Evolutionary conservation across 306 rosid species (phyloP).

Genomic region (Fagus crenata): DNA sequence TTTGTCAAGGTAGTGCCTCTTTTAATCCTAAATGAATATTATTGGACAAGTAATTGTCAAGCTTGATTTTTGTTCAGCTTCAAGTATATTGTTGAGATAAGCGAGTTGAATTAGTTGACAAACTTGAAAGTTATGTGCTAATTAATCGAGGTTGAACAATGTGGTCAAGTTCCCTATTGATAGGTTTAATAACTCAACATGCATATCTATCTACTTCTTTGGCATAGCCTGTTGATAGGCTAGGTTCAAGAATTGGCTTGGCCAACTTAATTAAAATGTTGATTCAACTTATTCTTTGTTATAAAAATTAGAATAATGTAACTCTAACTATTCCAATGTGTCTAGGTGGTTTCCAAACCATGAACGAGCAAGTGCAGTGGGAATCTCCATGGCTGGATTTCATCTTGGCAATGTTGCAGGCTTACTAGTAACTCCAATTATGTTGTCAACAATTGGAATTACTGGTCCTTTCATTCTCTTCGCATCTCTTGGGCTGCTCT

Average conservation of each 20-base stretch:
- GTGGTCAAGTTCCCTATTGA: neutral
- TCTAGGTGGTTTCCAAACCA: slow-evolving; percentile 87
- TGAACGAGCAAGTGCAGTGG: slow-evolving; percentile 91
- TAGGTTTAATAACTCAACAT: neutral
- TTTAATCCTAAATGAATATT: neutral
- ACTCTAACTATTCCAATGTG: slow-evolving; percentile 19
- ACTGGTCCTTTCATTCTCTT: slow-evolving; percentile 82
- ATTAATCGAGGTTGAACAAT: no score
- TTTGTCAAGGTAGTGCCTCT: slow-evolving; percentile 61
- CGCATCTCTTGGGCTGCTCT: slow-evolving; percentile 71
- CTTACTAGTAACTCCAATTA: slow-evolving; percentile 74
- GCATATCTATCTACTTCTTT: neutral
- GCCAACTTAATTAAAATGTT: neutral
- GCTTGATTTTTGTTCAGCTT: neutral
- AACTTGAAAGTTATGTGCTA: neutral
- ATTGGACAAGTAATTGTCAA: neutral
- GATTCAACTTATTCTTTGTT: neutral
- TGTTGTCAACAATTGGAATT: slow-evolving; percentile 73
- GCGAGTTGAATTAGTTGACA: neutral
- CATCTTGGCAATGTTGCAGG: slow-evolving; percentile 90
- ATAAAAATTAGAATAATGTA: neutral
- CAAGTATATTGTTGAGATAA: neutral
- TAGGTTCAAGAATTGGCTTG: neutral
- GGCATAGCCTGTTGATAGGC: neutral
- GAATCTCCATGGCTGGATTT: slow-evolving; percentile 95